Base-by-base conservation (phyloP, 495 filamentous ascomycete species). In the Annulohypoxylon bovei region DNA sequence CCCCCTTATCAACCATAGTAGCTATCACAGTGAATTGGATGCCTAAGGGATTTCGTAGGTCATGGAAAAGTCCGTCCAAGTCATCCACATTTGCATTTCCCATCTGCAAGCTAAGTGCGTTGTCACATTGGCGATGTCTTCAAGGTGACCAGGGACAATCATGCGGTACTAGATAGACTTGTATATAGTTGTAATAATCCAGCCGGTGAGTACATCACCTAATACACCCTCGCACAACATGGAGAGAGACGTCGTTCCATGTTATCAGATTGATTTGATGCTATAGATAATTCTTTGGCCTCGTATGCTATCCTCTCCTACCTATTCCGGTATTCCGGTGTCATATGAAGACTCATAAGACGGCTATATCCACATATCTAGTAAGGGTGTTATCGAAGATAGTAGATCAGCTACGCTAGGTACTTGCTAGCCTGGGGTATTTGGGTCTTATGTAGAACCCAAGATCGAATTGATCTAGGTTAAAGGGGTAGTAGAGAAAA, bases 41-140 rank as follows among this genome's bases (percentile, higher is more conserved):
- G 4, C 22, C 20, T 39, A 20, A 20, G 2, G 18, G 28, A 20
- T 32, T 33, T n/a, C 28, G 49, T 46, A 61, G 49, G 14, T 14
- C 20, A 39, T 37, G 50, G 28, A 23, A 46, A 30, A 20, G 32
- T 23, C 39, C 30, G 49, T 39, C 12, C 28, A 32, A 9, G 14
- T 37, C 28, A 16, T 49, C 40, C 52, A 33, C 42, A 30, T 42
- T 44, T 58, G 55, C 37, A 50, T 50, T 40, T 30, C 12, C 8
- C 25, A 50, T 32, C 47, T 62, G 57, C 65, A 56, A 39, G 57
- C 37, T 18, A 56, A 37, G 42, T 37, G 57, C 30, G 27, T 40
- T 22, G 58, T 67, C 55, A 67, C 60, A 42, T 62, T 39, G 30
- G 54, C 23, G 32, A 59, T 47, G 40, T 44, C 53, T 25, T 40